Base-by-base conservation (phyloP, 169 alveolate species). In the Neospora caninum region DNA sequence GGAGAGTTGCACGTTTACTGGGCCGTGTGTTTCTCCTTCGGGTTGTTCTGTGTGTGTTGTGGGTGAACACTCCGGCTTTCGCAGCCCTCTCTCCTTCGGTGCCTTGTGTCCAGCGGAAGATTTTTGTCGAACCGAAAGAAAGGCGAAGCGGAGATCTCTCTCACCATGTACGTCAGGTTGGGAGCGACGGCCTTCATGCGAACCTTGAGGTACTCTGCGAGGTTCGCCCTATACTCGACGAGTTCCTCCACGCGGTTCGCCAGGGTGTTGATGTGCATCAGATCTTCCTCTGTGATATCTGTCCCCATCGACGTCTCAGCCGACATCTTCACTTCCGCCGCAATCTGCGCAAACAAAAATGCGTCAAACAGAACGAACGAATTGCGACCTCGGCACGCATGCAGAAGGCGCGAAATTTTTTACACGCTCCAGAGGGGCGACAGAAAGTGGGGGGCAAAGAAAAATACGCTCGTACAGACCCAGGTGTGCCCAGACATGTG, bases 221-320 rank as follows among this genome's bases (percentile, higher is more conserved):
- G 95, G 0, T 97, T 95, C 42, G 95, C 94, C 39, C 95, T 45
- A 96, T 99, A 99, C 93, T 98, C 99, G 73, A 99, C 95, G 94
- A 99, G 98, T 95, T 98, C 99, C 92, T 99, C 97, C 27, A 99
- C 99, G 88, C 99, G 98, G 67, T 95, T 98, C 45, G 99, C 99
- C 87, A 99, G 97, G 93, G 98, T 99, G 93, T 96, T 97, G 91
- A 99, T 99, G 93, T 98, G 96, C 83, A 93, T 95, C 94, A 98
- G 97, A 97, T 99, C 99, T 94, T 98, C 99, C 27, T 98, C 98
- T 45, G 99, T 97, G 53, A 99, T 99, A 96, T 99, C 99, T 42
- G 99, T 98, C 49, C 99, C 99, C 99, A 99, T 99, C 36, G 99
- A 99, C 58, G 99, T 99, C 97, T 99, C 99, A 29, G 99, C 99